phyloP scores from a whole-genome alignment of 805 yeast species.

The Metschnikowia cubensis region DNA sequence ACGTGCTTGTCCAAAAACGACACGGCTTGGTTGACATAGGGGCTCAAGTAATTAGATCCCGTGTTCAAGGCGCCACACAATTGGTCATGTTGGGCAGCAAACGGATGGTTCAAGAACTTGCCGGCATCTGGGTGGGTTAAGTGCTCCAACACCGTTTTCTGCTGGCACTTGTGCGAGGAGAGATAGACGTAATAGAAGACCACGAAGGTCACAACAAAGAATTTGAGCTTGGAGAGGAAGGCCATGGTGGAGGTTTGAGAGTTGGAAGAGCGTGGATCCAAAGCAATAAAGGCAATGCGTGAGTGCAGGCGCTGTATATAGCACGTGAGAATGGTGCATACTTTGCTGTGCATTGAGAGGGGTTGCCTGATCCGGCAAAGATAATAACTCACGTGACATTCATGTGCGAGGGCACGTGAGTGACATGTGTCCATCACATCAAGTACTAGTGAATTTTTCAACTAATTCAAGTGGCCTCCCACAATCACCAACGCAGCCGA shows the following conservation, averaged over 20 bases:
- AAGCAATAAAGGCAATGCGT: conserved; percentile 4
- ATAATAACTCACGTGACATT: not conserved
- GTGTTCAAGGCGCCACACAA: conserved; percentile 32
- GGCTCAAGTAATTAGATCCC: conserved; percentile 27
- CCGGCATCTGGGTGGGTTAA: conserved; percentile 21
- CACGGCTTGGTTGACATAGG: conserved; percentile 27
- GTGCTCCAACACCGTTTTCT: conserved; percentile 25
- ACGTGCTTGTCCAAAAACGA: conserved; percentile 34
- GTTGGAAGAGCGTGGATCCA: not conserved
- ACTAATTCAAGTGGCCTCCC: too few relatives aligned
- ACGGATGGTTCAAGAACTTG: conserved; percentile 35
- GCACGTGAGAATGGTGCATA: conserved; percentile 5
- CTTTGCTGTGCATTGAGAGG: conserved; percentile 5
- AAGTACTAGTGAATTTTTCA: too few relatives aligned
- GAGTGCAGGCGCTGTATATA: not conserved
- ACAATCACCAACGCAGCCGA: too few relatives aligned
- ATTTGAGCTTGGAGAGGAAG: conserved; percentile 19
- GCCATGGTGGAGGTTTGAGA: conserved; percentile 8
- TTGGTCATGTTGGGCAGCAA: conserved; percentile 32
- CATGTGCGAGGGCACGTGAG: not conserved
- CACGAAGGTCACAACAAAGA: conserved; percentile 22
- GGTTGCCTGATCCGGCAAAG: conserved; percentile 2
- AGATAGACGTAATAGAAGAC: conserved; percentile 36
- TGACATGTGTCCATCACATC: too few relatives aligned
- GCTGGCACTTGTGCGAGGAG: conserved; percentile 37